Evolutionary conservation across 1,284 basidiomycete genomes (phyloP).

Genomic region (Schizopora paradoxa): DNA sequence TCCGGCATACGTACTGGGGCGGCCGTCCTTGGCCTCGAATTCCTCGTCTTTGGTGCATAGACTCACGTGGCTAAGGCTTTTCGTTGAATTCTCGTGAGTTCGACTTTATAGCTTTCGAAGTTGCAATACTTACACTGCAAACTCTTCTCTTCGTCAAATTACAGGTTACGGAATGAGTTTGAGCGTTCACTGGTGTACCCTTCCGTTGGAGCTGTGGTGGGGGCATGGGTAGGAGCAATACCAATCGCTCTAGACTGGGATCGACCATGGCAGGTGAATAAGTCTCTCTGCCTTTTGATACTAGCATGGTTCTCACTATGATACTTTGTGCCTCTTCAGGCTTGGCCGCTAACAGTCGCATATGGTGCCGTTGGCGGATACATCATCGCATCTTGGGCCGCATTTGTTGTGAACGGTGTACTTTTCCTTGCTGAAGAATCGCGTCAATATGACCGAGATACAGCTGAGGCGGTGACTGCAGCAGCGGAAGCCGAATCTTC

Average conservation of each 20-base stretch:
- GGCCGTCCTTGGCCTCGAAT: slow-evolving; percentile 44
- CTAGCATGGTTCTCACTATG: not conserved
- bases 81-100: slow-evolving; percentile 74
- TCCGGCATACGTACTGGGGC: slow-evolving; percentile 66
- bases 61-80: slow-evolving; percentile 69
- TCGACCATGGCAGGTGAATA: slow-evolving; percentile 85
- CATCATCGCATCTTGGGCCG: slow-evolving; percentile 53
- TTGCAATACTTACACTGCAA: not conserved
- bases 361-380: slow-evolving; percentile 68
- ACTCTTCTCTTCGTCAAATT: slow-evolving; percentile 10
- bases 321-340: slow-evolving; percentile 34
- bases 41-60: slow-evolving; percentile 40
- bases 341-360: slow-evolving; percentile 75
- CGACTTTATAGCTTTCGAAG: not conserved
- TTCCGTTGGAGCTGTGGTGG: slow-evolving; percentile 62
- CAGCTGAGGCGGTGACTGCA: no score
- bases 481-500: no score
- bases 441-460: no score
- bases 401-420: slow-evolving; percentile 45
- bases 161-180: slow-evolving; percentile 56
- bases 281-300: not conserved
- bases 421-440: slow-evolving; percentile 40
- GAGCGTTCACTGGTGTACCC: slow-evolving; percentile 83
- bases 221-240: slow-evolving; percentile 75
- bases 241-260: slow-evolving; percentile 93